phyloP scores from a whole-genome alignment of 345 rosid genomes.

The Gossypioides kirkii region DNA sequence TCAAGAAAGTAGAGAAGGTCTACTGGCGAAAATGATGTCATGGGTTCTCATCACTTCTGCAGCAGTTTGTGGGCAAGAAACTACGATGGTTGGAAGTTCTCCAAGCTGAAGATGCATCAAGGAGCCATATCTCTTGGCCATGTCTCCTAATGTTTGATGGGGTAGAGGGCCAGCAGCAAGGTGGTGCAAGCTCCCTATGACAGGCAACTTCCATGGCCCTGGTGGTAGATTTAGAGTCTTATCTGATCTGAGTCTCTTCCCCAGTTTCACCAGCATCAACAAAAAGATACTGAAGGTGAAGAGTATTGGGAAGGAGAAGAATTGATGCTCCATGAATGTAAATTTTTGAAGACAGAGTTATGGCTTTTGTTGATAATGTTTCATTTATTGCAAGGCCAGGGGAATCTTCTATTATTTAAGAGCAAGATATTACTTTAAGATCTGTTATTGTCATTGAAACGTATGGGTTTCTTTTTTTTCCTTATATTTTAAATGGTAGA shows the following conservation, averaged over 20 bases:
- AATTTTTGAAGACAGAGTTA: not conserved
- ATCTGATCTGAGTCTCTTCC: not conserved
- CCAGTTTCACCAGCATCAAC: not conserved
- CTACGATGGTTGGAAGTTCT: conserved; percentile 18
- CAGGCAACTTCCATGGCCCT: conserved; percentile 32
- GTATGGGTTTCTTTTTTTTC: no score
- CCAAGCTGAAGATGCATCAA: conserved; percentile 37
- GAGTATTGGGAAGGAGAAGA: not conserved
- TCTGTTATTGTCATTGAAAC: no score
- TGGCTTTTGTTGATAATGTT: not conserved
- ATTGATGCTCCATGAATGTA: not conserved
- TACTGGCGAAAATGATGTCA: conserved; percentile 26
- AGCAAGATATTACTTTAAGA: no score
- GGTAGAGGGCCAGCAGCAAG: conserved; percentile 19
- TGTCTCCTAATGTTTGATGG: conserved; percentile 21
- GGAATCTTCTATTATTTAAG: no score
- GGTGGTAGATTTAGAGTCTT: conserved; percentile 24
- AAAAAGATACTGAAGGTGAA: conserved; percentile 2
- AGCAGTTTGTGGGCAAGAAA: conserved; percentile 26
- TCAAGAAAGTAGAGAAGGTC: conserved; percentile 11
- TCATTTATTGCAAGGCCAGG: not conserved
- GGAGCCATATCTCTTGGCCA: conserved; percentile 31
- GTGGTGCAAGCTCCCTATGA: conserved; percentile 34
- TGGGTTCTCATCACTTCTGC: conserved; percentile 31
- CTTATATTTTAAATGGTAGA: no score